Base-by-base conservation (phyloP, 371 early-diverging fungal genomes). In the Scutellospora calospora region DNA sequence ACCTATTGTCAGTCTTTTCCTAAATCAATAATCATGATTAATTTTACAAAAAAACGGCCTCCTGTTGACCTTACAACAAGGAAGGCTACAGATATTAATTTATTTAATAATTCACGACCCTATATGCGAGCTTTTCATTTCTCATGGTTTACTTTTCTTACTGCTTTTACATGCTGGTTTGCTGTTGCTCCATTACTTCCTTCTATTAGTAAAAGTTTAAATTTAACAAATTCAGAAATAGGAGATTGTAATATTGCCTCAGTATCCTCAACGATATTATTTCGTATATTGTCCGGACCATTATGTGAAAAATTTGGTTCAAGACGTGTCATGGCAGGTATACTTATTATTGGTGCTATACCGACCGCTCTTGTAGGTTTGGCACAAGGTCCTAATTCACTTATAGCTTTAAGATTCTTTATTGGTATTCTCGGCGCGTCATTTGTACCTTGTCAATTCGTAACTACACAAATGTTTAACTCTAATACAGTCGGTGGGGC, bases 391-490 rank as follows among this genome's bases (percentile, higher is more conserved):
- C 87, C 81, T 49, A 80, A 78, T 11, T 89, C 89, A 5, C 68
- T 91, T 62, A 87, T 90, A 33, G 78, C 68, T 33, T 35, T 81
- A 25, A 76, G 91, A 59, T 84, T 85, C 81, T 83, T 90, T 66
- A 86, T 90, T 80, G 92, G 92, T 33, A 83, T 90, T 29, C 81
- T 92, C 16, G 91, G 92, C 31, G 89, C 90, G n/a, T 77, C 90
- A 2, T 92, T 92, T 87, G 91, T 92, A 0, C 91, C 93, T 16
- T 92, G 93, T 81, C 93, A 92, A 84, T 86, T 86, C 82, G 92
- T 92, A 92, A 86, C 92, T 25, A 90, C 89, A 9, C 84, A 87
- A 45, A 85, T 91, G 85, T 92, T 92, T 83, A 65, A 84, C 20
- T 69, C 82, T 22, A 82, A 87, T 11, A 84, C 90, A 62, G 88